These are phyloP conservation scores for Lenwebbia sp. DNA, from an alignment of 345 rosid genomes.

Conservation along the genomic window DNA sequence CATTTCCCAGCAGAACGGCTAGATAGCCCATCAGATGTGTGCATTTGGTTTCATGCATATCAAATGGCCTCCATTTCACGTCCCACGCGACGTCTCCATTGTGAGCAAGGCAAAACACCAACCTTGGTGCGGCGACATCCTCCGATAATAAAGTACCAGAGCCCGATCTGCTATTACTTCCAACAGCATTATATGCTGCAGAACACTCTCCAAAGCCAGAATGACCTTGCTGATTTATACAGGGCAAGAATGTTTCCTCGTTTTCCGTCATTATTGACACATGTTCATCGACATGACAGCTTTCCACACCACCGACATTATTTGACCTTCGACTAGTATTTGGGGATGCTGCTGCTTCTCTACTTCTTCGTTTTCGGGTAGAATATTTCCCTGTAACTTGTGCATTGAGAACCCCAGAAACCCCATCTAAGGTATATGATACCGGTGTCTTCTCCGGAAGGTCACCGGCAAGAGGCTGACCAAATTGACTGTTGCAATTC, in stretches of 20 bases:
- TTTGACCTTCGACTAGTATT: slow-evolving; percentile 9
- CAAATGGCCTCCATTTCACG: slow-evolving; percentile 71
- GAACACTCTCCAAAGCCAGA: slow-evolving; percentile 9
- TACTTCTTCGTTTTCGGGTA: slow-evolving; percentile 7
- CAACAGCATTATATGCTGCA: slow-evolving; percentile 5
- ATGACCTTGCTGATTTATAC: slow-evolving; percentile 8
- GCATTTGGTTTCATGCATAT: slow-evolving; percentile 24
- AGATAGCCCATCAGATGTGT: slow-evolving; percentile 76
- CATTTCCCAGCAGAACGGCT: slow-evolving; percentile 86
- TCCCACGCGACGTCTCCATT: slow-evolving; percentile 94
- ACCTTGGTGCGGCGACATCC: slow-evolving; percentile 57
- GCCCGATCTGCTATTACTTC: slow-evolving; percentile 7
- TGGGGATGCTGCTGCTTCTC: slow-evolving; percentile 8
- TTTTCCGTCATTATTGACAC: slow-evolving; percentile 5
- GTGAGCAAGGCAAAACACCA: slow-evolving; percentile 77
- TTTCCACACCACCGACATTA: slow-evolving; percentile 6
- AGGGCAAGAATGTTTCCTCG: slow-evolving; percentile 13
- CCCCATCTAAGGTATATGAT: slow-evolving; percentile 16
- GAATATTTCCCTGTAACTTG: slow-evolving; percentile 11
- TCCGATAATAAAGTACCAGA: slow-evolving; percentile 19
- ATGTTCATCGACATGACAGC: slow-evolving; percentile 2
- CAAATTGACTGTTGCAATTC: slow-evolving; percentile 10
- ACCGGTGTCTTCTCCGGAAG: slow-evolving; percentile 24
- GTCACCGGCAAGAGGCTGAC: slow-evolving; percentile 28
- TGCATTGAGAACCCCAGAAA: slow-evolving; percentile 13